Conservation (phyloP, 352 stramenopile species). For the Globisporangium spinosum region DNA sequence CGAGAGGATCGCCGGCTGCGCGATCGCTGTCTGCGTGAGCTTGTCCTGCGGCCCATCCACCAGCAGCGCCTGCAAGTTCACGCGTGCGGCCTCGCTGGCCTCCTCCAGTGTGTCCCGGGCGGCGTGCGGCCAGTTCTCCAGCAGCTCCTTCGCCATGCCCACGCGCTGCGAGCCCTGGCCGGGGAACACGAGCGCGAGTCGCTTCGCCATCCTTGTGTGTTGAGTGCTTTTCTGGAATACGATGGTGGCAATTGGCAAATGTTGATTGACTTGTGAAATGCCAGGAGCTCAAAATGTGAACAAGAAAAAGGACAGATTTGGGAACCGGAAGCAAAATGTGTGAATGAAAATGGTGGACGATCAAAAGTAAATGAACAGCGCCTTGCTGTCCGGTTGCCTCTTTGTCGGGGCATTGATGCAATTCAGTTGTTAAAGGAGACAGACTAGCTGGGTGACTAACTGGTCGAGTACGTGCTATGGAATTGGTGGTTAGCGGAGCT, state of each 20-base stretch:
- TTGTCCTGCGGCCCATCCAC: slow-evolving; percentile 48
- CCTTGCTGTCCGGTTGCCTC: not conserved
- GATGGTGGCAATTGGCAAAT: not conserved
- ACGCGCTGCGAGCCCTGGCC: slow-evolving; percentile 81
- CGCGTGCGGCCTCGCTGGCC: slow-evolving; percentile 62
- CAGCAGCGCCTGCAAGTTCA: slow-evolving; percentile 59
- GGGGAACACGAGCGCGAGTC: slow-evolving; percentile 74
- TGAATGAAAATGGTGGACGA: not conserved
- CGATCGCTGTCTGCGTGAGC: slow-evolving; percentile 69
- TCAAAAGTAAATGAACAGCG: not conserved
- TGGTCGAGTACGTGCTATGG: not conserved
- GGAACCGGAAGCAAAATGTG: not conserved
- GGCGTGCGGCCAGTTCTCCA: slow-evolving; percentile 61
- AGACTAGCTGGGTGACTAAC: not conserved
- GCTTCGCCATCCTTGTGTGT: slow-evolving; percentile 21
- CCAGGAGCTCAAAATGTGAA: not conserved
- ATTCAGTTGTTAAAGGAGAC: not conserved
- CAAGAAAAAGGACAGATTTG: slow-evolving; percentile 6
- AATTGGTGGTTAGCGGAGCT: not conserved
- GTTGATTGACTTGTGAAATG: not conserved
- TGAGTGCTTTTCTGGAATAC: not conserved
- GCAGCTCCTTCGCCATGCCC: slow-evolving; percentile 73
- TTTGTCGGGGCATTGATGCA: slow-evolving; percentile 4
- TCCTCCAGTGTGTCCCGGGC: slow-evolving; percentile 65
- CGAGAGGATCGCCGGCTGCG: slow-evolving; percentile 78